Evolutionary conservation across 2,329 filamentous ascomycete genomes (phyloP).

Genomic region (Penicillium hesseltinei): DNA sequence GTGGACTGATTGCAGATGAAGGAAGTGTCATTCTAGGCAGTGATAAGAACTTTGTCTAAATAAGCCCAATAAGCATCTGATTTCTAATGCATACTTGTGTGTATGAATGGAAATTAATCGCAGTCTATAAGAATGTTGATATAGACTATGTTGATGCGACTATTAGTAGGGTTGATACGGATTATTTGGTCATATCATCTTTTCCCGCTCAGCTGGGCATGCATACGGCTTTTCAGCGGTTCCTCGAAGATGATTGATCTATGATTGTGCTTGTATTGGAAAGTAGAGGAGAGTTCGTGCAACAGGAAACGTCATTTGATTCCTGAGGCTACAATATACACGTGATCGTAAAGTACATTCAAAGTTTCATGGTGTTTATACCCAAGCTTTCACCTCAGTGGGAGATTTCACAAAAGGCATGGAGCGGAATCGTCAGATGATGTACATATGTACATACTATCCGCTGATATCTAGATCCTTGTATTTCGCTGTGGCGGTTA

Average conservation of each 20-base stretch:
- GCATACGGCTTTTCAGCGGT: background rate
- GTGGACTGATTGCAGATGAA: background rate
- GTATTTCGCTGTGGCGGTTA: constrained; percentile 15
- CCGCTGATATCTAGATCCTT: constrained; percentile 19
- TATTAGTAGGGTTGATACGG: background rate
- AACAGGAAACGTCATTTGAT: background rate
- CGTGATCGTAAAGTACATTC: background rate
- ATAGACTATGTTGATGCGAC: background rate
- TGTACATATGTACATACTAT: background rate
- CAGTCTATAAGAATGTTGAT: constrained; percentile 3
- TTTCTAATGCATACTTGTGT: constrained; percentile 8
- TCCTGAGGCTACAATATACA: constrained; percentile 3
- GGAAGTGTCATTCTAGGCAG: background rate
- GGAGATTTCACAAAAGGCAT: background rate
- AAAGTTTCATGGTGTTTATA: background rate
- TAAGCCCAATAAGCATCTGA: background rate
- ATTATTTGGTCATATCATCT: background rate
- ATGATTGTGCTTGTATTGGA: background rate
- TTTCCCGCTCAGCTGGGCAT: background rate
- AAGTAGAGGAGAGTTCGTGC: background rate
- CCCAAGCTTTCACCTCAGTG: background rate
- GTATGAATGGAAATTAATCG: constrained; percentile 5
- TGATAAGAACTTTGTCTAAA: background rate
- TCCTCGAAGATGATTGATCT: background rate
- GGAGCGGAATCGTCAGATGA: background rate